These are phyloP conservation scores for Psidium friedrichsthalianum DNA, from an alignment of 345 rosid genomes.

Conservation along the genomic window DNA sequence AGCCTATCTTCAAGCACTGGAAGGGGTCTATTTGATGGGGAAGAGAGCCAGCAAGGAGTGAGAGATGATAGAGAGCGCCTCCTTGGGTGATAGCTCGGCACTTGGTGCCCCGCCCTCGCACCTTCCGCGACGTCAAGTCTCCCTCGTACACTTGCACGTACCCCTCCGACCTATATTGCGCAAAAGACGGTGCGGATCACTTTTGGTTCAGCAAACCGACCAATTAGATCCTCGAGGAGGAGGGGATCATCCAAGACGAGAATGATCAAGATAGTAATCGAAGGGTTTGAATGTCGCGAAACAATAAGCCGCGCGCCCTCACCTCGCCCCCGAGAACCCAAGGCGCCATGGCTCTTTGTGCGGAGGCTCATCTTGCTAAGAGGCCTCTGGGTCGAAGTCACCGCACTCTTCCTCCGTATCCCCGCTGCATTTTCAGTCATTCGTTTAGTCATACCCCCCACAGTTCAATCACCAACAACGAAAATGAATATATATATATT, in stretches of 20 bases:
- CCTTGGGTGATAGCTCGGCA: conserved; percentile 75
- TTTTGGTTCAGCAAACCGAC: not conserved
- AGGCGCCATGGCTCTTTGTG: conserved; percentile 61
- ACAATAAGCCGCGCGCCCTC: not conserved
- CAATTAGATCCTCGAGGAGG: not conserved
- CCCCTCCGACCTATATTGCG: conserved; percentile 58
- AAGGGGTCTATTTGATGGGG: conserved; percentile 17
- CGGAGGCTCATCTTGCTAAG: conserved; percentile 47
- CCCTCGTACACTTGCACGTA: conserved; percentile 62
- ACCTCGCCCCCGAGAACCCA: conserved; percentile 68
- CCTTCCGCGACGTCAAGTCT: conserved; percentile 63
- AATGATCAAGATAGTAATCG: not conserved
- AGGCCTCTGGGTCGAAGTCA: conserved; percentile 70
- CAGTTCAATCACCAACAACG: not conserved
- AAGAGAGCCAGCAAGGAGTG: conserved; percentile 55
- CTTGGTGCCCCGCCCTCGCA: conserved; percentile 92
- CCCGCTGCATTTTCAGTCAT: conserved; percentile 40
- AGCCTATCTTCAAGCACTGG: not conserved
- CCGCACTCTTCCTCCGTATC: conserved; percentile 78
- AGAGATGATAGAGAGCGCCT: conserved; percentile 60
- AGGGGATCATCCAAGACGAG: not conserved
- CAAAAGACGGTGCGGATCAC: not conserved
- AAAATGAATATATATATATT: not conserved
- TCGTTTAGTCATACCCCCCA: not conserved
- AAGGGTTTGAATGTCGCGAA: not conserved